Conservation (phyloP, 2,329 filamentous ascomycete species). For the Fusarium aywerte region DNA sequence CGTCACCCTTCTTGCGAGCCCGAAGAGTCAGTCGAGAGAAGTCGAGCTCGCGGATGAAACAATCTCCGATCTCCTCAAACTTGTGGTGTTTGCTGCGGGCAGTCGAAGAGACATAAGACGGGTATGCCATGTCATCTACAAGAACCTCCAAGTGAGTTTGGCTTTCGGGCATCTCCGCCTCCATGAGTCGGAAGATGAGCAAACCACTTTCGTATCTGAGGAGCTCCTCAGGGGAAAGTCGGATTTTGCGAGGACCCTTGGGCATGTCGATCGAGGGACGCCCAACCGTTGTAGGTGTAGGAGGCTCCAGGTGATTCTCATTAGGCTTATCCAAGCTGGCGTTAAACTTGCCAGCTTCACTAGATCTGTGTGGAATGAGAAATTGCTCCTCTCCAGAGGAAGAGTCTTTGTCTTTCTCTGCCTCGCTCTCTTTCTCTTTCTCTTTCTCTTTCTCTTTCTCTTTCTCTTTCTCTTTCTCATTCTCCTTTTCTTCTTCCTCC, state of each 20-base stretch:
- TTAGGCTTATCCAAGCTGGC: constrained; percentile 50
- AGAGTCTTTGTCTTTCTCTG: constrained; percentile 28
- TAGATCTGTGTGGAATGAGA: constrained; percentile 32
- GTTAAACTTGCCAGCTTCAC: constrained; percentile 58
- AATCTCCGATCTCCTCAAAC: constrained; percentile 94
- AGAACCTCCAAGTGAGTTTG: constrained; percentile 85
- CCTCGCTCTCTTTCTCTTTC: constrained; percentile 46
- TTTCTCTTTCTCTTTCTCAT: constrained; percentile 45
- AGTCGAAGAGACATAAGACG: constrained; percentile 84
- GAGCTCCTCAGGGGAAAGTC: constrained; percentile 81
- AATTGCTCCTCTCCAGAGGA: constrained; percentile 32
- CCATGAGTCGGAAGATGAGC: constrained; percentile 92
- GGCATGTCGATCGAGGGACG: constrained; percentile 59
- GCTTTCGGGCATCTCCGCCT: constrained; percentile 82
- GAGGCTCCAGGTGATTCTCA: constrained; percentile 39
- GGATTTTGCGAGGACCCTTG: constrained; percentile 77
- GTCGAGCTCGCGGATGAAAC: constrained; percentile 96
- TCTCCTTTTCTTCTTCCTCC: constrained; percentile 64
- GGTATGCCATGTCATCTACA: constrained; percentile 95
- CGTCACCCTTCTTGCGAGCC: constrained; percentile 81
- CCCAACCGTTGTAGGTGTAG: constrained; percentile 56
- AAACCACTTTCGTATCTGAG: constrained; percentile 89
- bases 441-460: constrained; percentile 46
- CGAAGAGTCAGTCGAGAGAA: constrained; percentile 93
- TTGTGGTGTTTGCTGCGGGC: constrained; percentile 74